Base-by-base conservation (phyloP, 768 basidiomycete species). In the Mycena olivaceomarginata region DNA sequence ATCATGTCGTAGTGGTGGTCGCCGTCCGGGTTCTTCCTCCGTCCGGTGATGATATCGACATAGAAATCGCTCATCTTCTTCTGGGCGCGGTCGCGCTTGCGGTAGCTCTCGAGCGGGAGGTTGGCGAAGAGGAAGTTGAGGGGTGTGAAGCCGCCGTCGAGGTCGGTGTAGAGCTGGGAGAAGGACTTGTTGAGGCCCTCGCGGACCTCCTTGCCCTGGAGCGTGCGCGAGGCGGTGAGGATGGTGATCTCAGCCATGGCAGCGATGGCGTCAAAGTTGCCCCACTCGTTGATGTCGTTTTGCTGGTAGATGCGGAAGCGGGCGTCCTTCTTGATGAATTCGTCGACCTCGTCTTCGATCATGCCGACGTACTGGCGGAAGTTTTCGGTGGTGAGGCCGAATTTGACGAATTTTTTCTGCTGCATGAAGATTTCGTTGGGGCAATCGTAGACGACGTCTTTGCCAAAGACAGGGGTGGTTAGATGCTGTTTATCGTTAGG, bases 351-450 rank as follows among this genome's bases (percentile, higher is more conserved):
- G 53, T 95, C 90, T 75, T 93, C 93, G 72, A 96, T 94, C 92
- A 96, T 93, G 66, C 93, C 92, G 22, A 93, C 90, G 67, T 99
- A 99, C 41, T 93, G 89, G 57, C 94, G 92, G 85, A 99, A 93
- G 85, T 98, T 98, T 39, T 99, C 98, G 15, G 92, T 93, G 13
- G 97, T 96, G 25, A 99, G 92, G 31, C 98, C 98, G 77, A 97
- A 93, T 88, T 99, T 99, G 85, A 99, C 94, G 82, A 99, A 99
- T 84, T 95, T 95, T 90, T 99, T 99, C 85, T 99, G 98, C 82
- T 99, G 97, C 98, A 99, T 99, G 85, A 99, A 94, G 60, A 95
- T 87, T 63, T 98, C 96, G 85, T 99, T 99, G 43, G 98, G 98
- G 67, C 96, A 93, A 81, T 99, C 98, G 84, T 99, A 99, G 13